Conservation (phyloP, 2,329 filamentous ascomycete genomes). For the Pestalotiopsis sp. region DNA sequence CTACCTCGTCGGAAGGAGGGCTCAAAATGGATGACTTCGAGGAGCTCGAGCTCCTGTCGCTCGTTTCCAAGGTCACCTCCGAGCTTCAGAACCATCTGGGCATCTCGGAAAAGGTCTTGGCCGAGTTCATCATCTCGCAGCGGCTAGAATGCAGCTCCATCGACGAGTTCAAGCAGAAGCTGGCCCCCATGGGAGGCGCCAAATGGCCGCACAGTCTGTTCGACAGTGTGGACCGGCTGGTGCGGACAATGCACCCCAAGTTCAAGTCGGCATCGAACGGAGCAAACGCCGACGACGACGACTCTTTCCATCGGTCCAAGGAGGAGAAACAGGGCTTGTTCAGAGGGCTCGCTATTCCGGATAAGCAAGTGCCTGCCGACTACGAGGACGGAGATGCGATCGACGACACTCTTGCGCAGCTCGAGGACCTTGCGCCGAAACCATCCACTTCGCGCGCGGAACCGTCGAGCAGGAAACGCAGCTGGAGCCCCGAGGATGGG, state of each 20-base stretch:
- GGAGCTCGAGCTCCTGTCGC: conserved; percentile 88
- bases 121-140: conserved; percentile 94
- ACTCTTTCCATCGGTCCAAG: conserved; percentile 44
- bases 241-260: conserved; percentile 88
- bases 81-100: conserved; percentile 94
- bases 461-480: conserved; percentile 57
- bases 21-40: conserved; percentile 82
- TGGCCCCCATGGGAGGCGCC: conserved; percentile 77
- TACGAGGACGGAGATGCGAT: conserved; percentile 65
- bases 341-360: conserved; percentile 84
- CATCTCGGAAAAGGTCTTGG: conserved; percentile 89
- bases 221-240: conserved; percentile 87
- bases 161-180: conserved; percentile 73
- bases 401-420: conserved; percentile 88
- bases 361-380: conserved; percentile 57
- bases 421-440: conserved; percentile 84
- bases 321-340: conserved; percentile 87
- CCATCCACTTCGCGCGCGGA: conserved; percentile 43
- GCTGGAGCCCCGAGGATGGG: conserved; percentile 55
- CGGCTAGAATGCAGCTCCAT: conserved; percentile 74
- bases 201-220: conserved; percentile 84
- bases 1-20: neutral
- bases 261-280: conserved; percentile 65
- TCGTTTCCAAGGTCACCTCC: conserved; percentile 92
- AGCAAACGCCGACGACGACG: conserved; percentile 38